Base-by-base conservation (phyloP, 225 moss, liverwort and hornwort genomes). In the Polytrichum commune region DNA sequence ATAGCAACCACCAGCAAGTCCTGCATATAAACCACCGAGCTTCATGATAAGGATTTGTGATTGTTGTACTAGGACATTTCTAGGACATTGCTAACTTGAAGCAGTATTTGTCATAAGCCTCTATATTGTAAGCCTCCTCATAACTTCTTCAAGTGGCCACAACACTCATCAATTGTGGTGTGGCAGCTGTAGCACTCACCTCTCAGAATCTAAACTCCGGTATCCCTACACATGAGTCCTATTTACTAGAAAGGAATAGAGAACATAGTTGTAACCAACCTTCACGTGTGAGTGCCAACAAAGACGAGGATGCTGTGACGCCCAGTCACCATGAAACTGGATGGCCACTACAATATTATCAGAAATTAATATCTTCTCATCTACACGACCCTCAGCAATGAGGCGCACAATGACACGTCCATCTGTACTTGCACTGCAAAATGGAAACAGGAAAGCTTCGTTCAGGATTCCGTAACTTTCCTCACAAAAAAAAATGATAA, bases 241-340 rank as follows among this genome's bases (percentile, higher is more conserved):
- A 13, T 46, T 3, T 16, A 46, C 46, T 46, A 33, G 55, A 27
- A 27, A 27, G 30, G 27, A 58, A 58, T 22, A 20, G 58, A 22
- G 58, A 0, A 58, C 58, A 58, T 16, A 46, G 46, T 57, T 57
- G 20, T 22, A 62, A 26, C 63, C n/a, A 4, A 90, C 89, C 89
- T 84, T 84, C 33, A 77, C 67, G 61, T 86, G 79, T 55, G 84
- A 82, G 63, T 90, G 86, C 89, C 89, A 90, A 58, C 89, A 86
- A 74, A 90, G 75, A 25, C 83, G 81, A 29, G 89, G 89, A 74
- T 90, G 89, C 27, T 77, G 81, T 25, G 80, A 66, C 10, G 73
- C 79, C 89, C 86, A 90, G 13, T 90, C 89, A 28, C 89, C 89
- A 53, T 77, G 26, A 55, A 90, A 72, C 67, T 80, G 86, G 66